Evolutionary conservation across 2,329 filamentous ascomycete species (phyloP), one percentile per base, ranked within the genome.

Genomic region (Stagonosporopsis rhizophila): DNA sequence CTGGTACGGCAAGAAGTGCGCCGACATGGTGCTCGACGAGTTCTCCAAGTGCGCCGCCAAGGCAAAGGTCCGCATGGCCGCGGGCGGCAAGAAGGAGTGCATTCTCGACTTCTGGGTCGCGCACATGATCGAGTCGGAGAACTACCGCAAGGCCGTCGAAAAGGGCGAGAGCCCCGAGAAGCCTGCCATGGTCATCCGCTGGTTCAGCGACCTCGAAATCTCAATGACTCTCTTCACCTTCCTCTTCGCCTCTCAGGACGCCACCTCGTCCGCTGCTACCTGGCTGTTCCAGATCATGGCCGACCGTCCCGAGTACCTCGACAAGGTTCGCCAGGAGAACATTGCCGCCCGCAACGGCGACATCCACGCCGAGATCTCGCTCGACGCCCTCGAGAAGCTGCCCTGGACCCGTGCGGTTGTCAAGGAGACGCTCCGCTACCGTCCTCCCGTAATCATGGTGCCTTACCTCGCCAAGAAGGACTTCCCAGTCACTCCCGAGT

Each of bases 281-380:
- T 98, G 95, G 92, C 80, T 98, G 62, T 96, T 97, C 84, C 95
- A 99, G 81, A 85, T 92, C 70, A 88, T 92, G 81, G 93, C 95
- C 42, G 92, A 98, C 79, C 89, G 92, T 62, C 94, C 94, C n/a
- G 94, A 98, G 58, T 83, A 96, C 50, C 83, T 98, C 51, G 90
- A 94, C 72, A 91, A 91, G 68, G 86, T 99, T 52, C 91, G 94
- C 41, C 92, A 96, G 72, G 95, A 99, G 82, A 96, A 96, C 79
- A 79, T 94, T 62, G 82, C 83, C 63, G 82, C 89, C 47, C 88
- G 93, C 65, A 88, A 88, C 67, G 92, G 92, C 54, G 85, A 96
- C 72, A 81, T 86, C 60, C 80, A 89, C 62, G 87, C 86, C 20
- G 81, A 85, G 15, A 79, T 96, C 62, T 87, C 85, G 66, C 87